Base-by-base conservation (phyloP, 2,329 filamentous ascomycete genomes). In the Stachybotrys elegans region DNA sequence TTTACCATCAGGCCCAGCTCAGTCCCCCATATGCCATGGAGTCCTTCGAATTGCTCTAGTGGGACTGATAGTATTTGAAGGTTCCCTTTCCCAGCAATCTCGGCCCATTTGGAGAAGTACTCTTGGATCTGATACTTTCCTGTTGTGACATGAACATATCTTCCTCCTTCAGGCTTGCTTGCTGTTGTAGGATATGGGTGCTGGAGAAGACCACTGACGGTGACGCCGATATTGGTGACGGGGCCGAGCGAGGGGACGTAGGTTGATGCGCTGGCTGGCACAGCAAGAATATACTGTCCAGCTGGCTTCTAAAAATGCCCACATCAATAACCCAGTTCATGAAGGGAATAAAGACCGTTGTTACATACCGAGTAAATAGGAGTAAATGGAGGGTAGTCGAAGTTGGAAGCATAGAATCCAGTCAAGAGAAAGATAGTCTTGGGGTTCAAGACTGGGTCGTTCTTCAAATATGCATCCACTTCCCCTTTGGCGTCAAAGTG, bases 391-490 rank as follows among this genome's bases (percentile, higher is more conserved):
- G 25, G 25, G 25, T 29, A 29, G n/a, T 29, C n/a, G n/a, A 37
- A 16, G 20, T 43, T 43, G 13, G 34, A 13, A 5, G 22, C 13
- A 17, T 35, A 43, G 21, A 25, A 35, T 1, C 27, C 34, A 31
- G 35, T 35, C 9, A 43, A 34, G 22, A 16, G 32, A 29, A 45
- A 45, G 8, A 37, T 45, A 2, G 43, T 45, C 29, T 45, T 45
- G 12, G 11, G 9, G 4, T 32, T 14, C 4, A 45, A 29, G 11
- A 14, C 29, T 20, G 20, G 14, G 16, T 35, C 27, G 6, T 35
- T 20, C 11, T 34, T 34, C 16, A 45, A 35, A 17, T 22, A 41
- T 6, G 19, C 29, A 16, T 41, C 43, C 19, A 45, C 31, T 34
- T 29, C 35, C 4, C n/a, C 38, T 19, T 45, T 45, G 8, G 19